Base-by-base conservation (phyloP, 805 yeast genomes). In the Candida ortonii region DNA sequence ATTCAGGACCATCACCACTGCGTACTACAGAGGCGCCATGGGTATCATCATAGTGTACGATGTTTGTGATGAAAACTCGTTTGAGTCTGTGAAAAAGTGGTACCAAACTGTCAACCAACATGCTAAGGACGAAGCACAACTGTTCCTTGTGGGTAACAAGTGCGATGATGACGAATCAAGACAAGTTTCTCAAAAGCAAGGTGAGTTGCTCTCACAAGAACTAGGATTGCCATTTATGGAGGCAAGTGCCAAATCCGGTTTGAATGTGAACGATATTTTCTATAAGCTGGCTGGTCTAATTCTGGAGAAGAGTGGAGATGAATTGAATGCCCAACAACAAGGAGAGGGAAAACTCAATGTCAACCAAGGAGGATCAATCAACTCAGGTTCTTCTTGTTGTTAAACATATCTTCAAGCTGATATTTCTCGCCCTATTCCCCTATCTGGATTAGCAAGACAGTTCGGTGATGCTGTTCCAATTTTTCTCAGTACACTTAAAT, bases 121-220 rank as follows among this genome's bases (percentile, higher is more conserved):
- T 53, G 98, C 97, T 25, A 84, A 83, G 51, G 97, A 89, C 47
- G 96, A 89, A 55, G 96, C 96, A 10, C 95, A 88, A 62, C 71
- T 93, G 56, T 80, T 90, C 56, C 70, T 93, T 48, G 97, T 93
- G 11, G 99, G 97, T 46, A 93, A 93, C 72, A 93, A 93, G 70
- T 81, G 84, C 60, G 99, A 93, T 56, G 93, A 89, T 65, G 80
- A 73, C 33, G 90, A 80, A 42, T 76, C 84, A 48, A 80, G 98
- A 64, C 89, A 83, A 38, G 95, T 93, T 9, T 70, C 89, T 16
- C 71, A 76, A 38, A 96, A 90, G 55, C 95, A 90, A 62, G 99
- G 97, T 53, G 86, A 84, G 58, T 78, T 76, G 14, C 70, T 93
- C 47, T 97, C 97, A 17, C 73, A 78, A 39, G 94, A 84, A 61